These are phyloP conservation scores for Neofusicoccum umdonicola DNA, from an alignment of 2,329 filamentous ascomycete genomes.

Conservation along the genomic window DNA sequence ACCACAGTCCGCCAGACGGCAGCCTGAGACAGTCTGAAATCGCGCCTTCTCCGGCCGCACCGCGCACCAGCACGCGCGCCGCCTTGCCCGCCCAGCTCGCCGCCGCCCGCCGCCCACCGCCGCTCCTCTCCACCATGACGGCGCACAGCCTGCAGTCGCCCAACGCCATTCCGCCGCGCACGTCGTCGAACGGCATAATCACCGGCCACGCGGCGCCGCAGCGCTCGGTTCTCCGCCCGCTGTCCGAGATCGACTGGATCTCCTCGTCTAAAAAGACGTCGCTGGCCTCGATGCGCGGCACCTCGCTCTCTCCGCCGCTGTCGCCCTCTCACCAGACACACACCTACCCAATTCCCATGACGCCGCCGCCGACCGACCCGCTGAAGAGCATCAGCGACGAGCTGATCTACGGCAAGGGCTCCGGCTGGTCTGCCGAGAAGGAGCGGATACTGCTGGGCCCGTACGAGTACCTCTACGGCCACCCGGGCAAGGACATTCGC, in stretches of 20 bases:
- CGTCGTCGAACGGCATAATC: conserved; percentile 35
- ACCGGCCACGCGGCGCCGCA: conserved; percentile 22
- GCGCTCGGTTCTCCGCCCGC: conserved; percentile 31
- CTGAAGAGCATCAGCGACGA: conserved; percentile 33
- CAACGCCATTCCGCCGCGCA: conserved; percentile 41
- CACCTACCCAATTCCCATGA: conserved; percentile 29
- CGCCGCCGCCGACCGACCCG: conserved; percentile 27
- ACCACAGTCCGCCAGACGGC: not conserved
- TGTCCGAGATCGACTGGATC: conserved; percentile 41
- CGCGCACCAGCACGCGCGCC: no score
- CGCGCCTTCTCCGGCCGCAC: not conserved
- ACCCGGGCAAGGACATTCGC: conserved; percentile 83
- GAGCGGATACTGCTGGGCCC: conserved; percentile 75
- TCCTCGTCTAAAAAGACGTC: conserved; percentile 35
- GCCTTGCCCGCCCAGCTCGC: not conserved
- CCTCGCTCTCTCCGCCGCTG: conserved; percentile 17
- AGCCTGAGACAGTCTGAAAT: conserved; percentile 1
- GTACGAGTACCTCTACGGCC: conserved; percentile 74
- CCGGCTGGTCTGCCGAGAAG: conserved; percentile 69
- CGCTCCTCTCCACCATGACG: conserved; percentile 3
- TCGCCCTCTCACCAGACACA: conserved; percentile 21
- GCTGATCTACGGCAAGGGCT: conserved; percentile 42
- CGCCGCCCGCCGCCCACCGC: not conserved
- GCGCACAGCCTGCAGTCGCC: conserved; percentile 26
- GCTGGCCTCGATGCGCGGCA: conserved; percentile 19